Base-by-base conservation (phyloP, 495 filamentous ascomycete genomes). In the Penicillium argentinense region DNA sequence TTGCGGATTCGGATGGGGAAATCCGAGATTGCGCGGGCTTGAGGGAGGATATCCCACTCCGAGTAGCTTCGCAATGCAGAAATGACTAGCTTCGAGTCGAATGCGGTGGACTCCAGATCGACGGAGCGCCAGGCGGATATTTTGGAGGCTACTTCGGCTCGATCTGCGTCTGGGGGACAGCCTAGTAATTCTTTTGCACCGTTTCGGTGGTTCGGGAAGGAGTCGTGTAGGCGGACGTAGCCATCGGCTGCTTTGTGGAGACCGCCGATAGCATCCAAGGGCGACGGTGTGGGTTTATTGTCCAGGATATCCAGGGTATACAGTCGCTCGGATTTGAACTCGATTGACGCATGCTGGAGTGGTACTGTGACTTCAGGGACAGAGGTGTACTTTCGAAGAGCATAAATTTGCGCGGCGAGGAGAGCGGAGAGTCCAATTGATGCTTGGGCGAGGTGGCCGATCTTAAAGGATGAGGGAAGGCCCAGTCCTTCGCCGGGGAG, bases 251-350 rank as follows among this genome's bases (percentile, higher is more conserved):
- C 13, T n/a, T 5, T 53, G 49, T 77, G 67, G 0, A 77, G 25
- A 2, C 74, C 73, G 0, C 73, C 72, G 13, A 77, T 67, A 5
- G 59, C 56, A 4, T 62, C 66, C 62, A 64, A 71, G 3, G 58
- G 27, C 5, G 57, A 48, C 3, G 54, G 54, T 0, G 51, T 19
- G 1, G 63, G 55, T 5, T 55, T 38, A 6, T 59, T 63, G 45
- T 57, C 51, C 6, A 76, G 47, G 0, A 53, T 57, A 39, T 57
- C 51, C 6, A 76, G 47, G 0, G 54, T 57, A 39, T 72, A 73
- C 1, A 75, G 54, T 9, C 65, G 29, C 43, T 76, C 73, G 2
- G 69, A 72, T 16, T 68, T 63, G 65, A 75, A 76, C 43, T 76
- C 74, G 13, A 69, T 42, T 9, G 51, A 48, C 0, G 74, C 74